Base-by-base conservation (phyloP, 2,329 filamentous ascomycete species). In the Graphilbum ipis-grandicollis region DNA sequence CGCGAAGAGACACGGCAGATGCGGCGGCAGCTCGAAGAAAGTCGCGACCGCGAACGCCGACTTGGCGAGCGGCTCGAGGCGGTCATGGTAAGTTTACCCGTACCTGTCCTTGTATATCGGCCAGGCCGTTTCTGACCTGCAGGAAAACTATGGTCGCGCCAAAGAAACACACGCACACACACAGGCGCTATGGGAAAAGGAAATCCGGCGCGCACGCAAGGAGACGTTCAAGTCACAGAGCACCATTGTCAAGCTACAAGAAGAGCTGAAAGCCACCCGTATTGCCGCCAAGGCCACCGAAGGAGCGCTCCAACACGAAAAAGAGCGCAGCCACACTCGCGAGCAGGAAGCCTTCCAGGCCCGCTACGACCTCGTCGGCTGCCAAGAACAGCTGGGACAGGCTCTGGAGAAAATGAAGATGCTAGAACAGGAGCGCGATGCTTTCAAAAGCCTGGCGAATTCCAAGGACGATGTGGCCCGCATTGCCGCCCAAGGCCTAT, bases 221-320 rank as follows among this genome's bases (percentile, higher is more conserved):
- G 79, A 83, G 47, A 74, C 73, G 3, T 82, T 81, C 63, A 82
- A 81, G 50, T 68, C 71, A n/a, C 75, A 80, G 46, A 80, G 76
- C 3, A 56, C 60, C 10, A 65, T 76, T 23, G 69, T 82, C 47
- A 80, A 80, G 50, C 52, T 78, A n/a, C 76, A 82, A 50, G 78
- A 82, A 47, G 77, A 83, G 47, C 63, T 81, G 44, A 82, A 82
- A 51, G 58, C 69, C 1, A 59, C 68, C 36, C 67, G 74, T 32
- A 56, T 56, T 19, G 56, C 59, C n/a, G 56, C 65, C 35, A 72
- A 70, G 44, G 58, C 65, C 8, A 57, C 62, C 19, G 70, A 80
- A 43, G 66, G 73, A 35, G 63, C 62, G 39, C 57, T 83, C 12
- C 68, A 74, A 41, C 62, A 66, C 31, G 74, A 82, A 50, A 76